Conservation (phyloP, 768 basidiomycete species). For the Boletus reticulatus region DNA sequence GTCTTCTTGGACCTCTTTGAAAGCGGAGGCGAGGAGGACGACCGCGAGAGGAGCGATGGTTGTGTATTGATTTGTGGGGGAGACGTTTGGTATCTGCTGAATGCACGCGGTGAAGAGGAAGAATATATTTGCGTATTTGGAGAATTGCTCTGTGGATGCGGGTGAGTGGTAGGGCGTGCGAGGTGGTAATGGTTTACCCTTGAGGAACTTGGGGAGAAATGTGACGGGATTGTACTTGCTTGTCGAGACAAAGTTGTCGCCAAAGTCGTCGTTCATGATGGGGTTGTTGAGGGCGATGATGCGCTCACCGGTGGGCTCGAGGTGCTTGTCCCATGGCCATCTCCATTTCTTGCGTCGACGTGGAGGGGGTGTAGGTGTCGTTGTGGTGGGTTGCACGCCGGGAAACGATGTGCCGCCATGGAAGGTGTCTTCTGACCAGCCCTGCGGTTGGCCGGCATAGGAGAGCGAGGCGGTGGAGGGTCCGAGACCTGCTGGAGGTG, state of each 20-base stretch:
- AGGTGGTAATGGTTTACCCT: slow-evolving; percentile 53
- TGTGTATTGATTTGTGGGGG: slow-evolving; percentile 92
- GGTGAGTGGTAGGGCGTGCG: slow-evolving; percentile 1
- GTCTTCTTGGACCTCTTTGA: slow-evolving; percentile 96
- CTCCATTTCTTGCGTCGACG: slow-evolving; percentile 48
- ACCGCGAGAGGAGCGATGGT: slow-evolving; percentile 89
- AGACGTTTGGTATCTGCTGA: slow-evolving; percentile 97
- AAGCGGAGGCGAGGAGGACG: slow-evolving; percentile 89
- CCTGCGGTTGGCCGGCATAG: slow-evolving; percentile 51
- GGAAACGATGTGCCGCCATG: slow-evolving; percentile 43
- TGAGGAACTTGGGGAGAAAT: slow-evolving; percentile 91
- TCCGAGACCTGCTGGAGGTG: slow-evolving; percentile 47
- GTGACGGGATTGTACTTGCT: slow-evolving; percentile 90
- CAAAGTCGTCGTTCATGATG: slow-evolving; percentile 60
- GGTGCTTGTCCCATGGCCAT: slow-evolving; percentile 83
- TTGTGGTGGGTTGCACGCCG: slow-evolving; percentile 22
- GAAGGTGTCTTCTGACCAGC: slow-evolving; percentile 67
- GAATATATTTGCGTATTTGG: slow-evolving; percentile 97
- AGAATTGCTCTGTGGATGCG: slow-evolving; percentile 80
- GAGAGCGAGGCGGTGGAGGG: not conserved
- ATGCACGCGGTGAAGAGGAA: slow-evolving; percentile 98
- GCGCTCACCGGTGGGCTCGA: slow-evolving; percentile 67
- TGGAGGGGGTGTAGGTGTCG: slow-evolving; percentile 1
- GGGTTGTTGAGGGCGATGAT: slow-evolving; percentile 81
- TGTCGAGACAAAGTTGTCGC: slow-evolving; percentile 85